phyloP scores from a whole-genome alignment of 352 stramenopile species.

The Saprolegnia diclina region DNA sequence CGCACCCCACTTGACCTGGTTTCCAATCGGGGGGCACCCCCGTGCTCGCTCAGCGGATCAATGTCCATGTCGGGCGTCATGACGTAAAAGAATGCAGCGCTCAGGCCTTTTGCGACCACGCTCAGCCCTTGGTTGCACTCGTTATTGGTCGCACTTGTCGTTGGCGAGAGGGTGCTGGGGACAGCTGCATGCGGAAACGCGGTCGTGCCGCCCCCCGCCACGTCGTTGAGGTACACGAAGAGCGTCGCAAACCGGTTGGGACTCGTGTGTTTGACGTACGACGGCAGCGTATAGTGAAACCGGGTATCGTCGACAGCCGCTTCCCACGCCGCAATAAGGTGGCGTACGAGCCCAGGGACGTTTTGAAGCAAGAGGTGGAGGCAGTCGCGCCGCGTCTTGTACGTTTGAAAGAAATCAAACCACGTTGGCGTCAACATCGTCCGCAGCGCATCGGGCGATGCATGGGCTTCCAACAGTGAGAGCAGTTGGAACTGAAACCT shows the following conservation, averaged over 20 bases:
- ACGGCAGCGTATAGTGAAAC: conserved; percentile 55
- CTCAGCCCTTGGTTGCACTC: conserved; percentile 62
- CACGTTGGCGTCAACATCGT: conserved; percentile 54
- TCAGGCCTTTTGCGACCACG: conserved; percentile 52
- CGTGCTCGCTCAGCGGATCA: conserved; percentile 71
- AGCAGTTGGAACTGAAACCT: conserved; percentile 59
- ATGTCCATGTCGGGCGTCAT: conserved; percentile 63
- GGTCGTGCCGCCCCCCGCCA: conserved; percentile 90
- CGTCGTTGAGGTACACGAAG: conserved; percentile 96
- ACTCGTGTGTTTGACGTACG: conserved; percentile 66
- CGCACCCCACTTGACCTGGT: conserved; percentile 58
- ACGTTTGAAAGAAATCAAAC: conserved; percentile 64
- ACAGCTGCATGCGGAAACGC: conserved; percentile 89
- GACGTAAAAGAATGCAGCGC: conserved; percentile 78
- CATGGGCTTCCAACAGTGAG: conserved; percentile 62
- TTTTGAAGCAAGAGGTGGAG: not conserved
- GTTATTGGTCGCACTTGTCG: conserved; percentile 56
- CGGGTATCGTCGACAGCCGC: conserved; percentile 31
- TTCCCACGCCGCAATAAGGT: conserved; percentile 45
- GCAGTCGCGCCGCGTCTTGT: conserved; percentile 35
- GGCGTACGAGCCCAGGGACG: conserved; percentile 39
- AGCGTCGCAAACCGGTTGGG: conserved; percentile 94
- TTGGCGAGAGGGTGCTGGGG: conserved; percentile 45
- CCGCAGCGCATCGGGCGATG: conserved; percentile 45
- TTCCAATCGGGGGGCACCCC: conserved; percentile 67